Evolutionary conservation across 139 green algal species (phyloP).

Genomic region (Eudorina sp.): DNA sequence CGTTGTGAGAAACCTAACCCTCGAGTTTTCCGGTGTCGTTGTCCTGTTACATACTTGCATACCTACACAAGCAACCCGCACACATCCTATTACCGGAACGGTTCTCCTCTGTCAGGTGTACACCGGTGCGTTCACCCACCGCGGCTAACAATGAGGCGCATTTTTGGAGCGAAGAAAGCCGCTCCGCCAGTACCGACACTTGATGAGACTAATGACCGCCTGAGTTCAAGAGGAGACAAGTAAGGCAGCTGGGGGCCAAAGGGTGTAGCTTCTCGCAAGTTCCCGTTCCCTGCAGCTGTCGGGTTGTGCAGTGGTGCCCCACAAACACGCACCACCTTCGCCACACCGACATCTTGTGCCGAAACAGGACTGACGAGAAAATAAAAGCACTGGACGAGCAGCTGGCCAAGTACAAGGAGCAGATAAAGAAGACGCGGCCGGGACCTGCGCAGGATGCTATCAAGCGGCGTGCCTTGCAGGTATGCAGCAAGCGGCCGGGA

Average conservation of each 20-base stretch:
- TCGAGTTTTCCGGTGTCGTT: too few relatives aligned
- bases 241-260: neutral
- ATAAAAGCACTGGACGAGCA: conserved; percentile 94
- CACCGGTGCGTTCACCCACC: too few relatives aligned
- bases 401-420: conserved; percentile 88
- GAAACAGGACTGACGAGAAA: conserved; percentile 91
- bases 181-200: neutral
- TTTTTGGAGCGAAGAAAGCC: conserved; percentile 17
- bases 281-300: neutral
- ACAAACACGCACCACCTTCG: neutral
- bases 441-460: conserved; percentile 92
- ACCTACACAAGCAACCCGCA: too few relatives aligned
- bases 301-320: neutral
- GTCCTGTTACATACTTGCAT: too few relatives aligned
- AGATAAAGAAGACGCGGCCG: conserved; percentile 88
- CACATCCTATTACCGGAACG: too few relatives aligned
- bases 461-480: conserved; percentile 88
- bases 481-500: too few relatives aligned
- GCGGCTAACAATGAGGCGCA: conserved; percentile 1
- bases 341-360: neutral
- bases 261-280: conserved; percentile 6
- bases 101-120: too few relatives aligned
- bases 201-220: neutral
- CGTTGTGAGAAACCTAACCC: too few relatives aligned
- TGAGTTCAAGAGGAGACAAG: conserved; percentile 1